phyloP scores from a whole-genome alignment of 176 grass and related monocot species.

The Calamus simplicifolius region DNA sequence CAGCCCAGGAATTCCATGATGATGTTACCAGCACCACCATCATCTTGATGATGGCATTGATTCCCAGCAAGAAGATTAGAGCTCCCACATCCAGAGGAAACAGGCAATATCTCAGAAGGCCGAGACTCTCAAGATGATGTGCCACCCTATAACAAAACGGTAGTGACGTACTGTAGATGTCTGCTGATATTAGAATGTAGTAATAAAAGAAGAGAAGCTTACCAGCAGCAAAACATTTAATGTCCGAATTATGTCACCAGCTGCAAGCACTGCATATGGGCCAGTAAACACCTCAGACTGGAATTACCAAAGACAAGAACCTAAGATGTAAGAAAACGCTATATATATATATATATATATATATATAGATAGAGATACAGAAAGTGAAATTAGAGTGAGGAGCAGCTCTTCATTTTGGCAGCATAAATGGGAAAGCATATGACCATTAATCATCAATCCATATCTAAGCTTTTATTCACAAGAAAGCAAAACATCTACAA shows the following conservation, averaged over 20 bases:
- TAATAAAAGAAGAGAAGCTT: not conserved
- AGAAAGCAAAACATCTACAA: too few species aligned
- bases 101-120: not conserved
- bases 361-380: too few species aligned
- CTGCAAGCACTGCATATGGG: not conserved
- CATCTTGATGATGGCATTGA: not conserved
- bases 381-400: too few species aligned
- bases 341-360: too few species aligned
- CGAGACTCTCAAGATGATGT: not conserved
- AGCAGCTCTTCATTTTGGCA: too few species aligned
- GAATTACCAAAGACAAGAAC: too few species aligned
- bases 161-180: not conserved
- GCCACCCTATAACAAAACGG: not conserved
- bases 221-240: conserved; percentile 4
- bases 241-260: not conserved
- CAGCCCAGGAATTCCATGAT: conserved; percentile 1
- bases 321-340: too few species aligned
- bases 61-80: conserved; percentile 1
- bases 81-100: conserved; percentile 1
- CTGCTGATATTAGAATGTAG: too few species aligned
- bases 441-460: too few species aligned
- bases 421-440: too few species aligned
- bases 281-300: not conserved
- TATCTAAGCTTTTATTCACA: too few species aligned
- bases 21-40: not conserved